Conservation (phyloP, 345 rosid species). For the Hibiscus trionum region DNA sequence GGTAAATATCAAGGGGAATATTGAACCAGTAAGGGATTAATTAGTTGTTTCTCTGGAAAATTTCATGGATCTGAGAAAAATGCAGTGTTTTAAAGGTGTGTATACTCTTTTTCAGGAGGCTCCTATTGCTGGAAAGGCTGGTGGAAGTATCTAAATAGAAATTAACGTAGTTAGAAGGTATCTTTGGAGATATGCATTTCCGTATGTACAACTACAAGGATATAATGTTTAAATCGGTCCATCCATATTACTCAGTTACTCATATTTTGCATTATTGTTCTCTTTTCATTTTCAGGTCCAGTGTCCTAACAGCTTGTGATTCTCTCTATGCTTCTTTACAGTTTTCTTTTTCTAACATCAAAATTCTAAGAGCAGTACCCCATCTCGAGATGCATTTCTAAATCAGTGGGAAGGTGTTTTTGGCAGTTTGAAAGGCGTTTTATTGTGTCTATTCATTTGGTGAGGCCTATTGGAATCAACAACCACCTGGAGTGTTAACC, state of each 20-base stretch:
- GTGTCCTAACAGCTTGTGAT: constrained; percentile 35
- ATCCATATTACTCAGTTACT: background rate
- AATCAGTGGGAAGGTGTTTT: constrained; percentile 9
- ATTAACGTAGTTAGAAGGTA: constrained; percentile 31
- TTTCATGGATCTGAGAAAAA: background rate
- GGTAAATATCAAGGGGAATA: constrained; percentile 39
- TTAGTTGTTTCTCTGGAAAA: background rate
- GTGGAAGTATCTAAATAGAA: constrained; percentile 41
- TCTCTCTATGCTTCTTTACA: constrained; percentile 36
- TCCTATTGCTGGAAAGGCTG: constrained; percentile 57
- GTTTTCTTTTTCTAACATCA: constrained; percentile 22
- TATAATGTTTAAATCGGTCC: background rate
- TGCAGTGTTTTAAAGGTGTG: background rate
- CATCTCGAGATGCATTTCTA: background rate
- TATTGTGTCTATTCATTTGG: constrained; percentile 23
- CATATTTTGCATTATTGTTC: background rate
- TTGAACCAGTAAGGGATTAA: constrained; percentile 34
- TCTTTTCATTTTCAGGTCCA: constrained; percentile 47
- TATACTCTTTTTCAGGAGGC: constrained; percentile 38
- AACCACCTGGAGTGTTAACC: constrained; percentile 39
- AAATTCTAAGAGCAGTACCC: constrained; percentile 19
- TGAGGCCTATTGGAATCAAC: constrained; percentile 42
- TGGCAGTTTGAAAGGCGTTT: background rate
- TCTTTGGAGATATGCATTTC: constrained; percentile 12
- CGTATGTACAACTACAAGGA: background rate